phyloP scores from a whole-genome alignment of 2,329 filamentous ascomycete genomes.

The Tympanopsis confertula region DNA sequence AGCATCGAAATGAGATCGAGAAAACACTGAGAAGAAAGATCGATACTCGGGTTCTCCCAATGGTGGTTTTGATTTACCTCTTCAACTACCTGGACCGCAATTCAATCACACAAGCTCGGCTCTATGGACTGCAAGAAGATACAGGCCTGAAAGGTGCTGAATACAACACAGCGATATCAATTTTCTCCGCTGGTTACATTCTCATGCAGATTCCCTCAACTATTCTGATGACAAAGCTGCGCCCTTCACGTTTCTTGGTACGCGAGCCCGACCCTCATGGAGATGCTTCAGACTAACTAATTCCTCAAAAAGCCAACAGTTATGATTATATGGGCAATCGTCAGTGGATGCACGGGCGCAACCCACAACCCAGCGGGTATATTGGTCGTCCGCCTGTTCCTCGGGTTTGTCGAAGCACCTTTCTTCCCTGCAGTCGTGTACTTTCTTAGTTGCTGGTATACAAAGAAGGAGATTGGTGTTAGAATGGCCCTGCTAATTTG shows the following conservation, averaged over 20 bases:
- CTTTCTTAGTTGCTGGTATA: conserved; percentile 19
- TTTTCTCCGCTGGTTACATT: background rate
- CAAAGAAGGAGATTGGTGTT: conserved; percentile 14
- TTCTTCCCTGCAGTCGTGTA: conserved; percentile 19
- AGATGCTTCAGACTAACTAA: conserved; percentile 26
- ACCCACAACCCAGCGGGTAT: conserved; percentile 25
- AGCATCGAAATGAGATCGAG: no score
- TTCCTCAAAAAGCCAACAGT: conserved; percentile 23
- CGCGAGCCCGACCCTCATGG: no score
- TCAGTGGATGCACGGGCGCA: conserved; percentile 23
- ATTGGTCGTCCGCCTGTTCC: conserved; percentile 24
- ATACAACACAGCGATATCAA: conserved; percentile 7
- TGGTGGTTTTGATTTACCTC: conserved; percentile 10
- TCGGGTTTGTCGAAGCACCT: conserved; percentile 23
- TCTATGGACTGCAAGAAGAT: conserved; percentile 10
- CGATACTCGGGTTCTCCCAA: conserved; percentile 10
- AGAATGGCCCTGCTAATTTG: conserved; percentile 18
- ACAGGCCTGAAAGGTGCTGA: conserved; percentile 8
- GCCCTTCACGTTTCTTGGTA: no score
- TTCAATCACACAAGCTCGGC: conserved; percentile 11
- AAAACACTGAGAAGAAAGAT: no score
- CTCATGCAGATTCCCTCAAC: no score
- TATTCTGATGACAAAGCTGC: no score
- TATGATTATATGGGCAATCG: conserved; percentile 22
- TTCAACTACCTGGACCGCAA: conserved; percentile 10